These are phyloP conservation scores for Curvularia spicifera DNA, from an alignment of 2,329 filamentous ascomycete species.

Conservation along the genomic window DNA sequence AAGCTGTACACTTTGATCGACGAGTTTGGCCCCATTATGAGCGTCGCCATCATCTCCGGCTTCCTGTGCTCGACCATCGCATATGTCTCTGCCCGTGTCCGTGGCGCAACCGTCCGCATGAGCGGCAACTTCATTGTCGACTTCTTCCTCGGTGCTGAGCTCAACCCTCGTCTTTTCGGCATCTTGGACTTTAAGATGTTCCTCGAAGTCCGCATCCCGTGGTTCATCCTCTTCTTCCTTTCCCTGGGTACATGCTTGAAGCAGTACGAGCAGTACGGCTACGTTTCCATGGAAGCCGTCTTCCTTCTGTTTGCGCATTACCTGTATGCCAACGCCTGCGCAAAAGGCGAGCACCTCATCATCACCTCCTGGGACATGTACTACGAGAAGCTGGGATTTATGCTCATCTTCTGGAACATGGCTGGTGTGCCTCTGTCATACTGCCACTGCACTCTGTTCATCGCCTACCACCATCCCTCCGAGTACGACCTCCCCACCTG, in stretches of 20 bases:
- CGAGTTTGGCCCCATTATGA: slow-evolving; percentile 91
- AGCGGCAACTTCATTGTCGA: slow-evolving; percentile 82
- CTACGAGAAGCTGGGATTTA: slow-evolving; percentile 96
- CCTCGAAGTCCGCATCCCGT: slow-evolving; percentile 89
- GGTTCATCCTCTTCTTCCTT: slow-evolving; percentile 86
- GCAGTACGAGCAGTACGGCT: slow-evolving; percentile 85
- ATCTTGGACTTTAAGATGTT: slow-evolving; percentile 95
- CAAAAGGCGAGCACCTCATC: slow-evolving; percentile 91
- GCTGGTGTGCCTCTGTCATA: slow-evolving; percentile 89
- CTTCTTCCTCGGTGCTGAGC: slow-evolving; percentile 89
- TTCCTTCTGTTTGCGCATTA: slow-evolving; percentile 91
- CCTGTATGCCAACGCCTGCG: slow-evolving; percentile 89
- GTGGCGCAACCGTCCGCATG: slow-evolving; percentile 90
- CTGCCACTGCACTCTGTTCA: slow-evolving; percentile 90
- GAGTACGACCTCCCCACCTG: slow-evolving; percentile 78
- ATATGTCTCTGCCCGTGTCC: slow-evolving; percentile 81
- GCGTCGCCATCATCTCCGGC: slow-evolving; percentile 89
- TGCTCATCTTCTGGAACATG: slow-evolving; percentile 98
- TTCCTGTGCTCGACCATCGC: slow-evolving; percentile 82
- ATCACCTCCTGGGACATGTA: slow-evolving; percentile 95
- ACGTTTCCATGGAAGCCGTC: slow-evolving; percentile 81
- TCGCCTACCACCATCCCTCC: slow-evolving; percentile 80
- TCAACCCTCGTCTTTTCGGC: slow-evolving; percentile 85
- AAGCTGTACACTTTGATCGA: slow-evolving; percentile 91
- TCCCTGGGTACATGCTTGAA: slow-evolving; percentile 77